phyloP scores from a whole-genome alignment of 2,329 filamentous ascomycete species.

The Hymenotorrendiella dingleyae region DNA sequence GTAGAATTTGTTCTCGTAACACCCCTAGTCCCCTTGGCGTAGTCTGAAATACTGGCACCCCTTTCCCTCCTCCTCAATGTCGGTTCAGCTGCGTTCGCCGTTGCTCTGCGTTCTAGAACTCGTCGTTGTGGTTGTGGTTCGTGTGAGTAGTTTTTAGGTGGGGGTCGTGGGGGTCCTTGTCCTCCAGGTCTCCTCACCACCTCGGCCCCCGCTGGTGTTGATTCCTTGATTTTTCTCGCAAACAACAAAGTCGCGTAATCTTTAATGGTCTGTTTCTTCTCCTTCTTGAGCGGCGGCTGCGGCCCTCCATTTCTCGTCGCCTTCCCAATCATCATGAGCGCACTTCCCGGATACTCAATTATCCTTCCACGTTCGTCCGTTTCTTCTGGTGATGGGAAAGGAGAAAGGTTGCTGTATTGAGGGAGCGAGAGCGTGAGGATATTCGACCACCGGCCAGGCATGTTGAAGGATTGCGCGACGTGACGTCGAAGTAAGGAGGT shows the following conservation, averaged over 20 bases:
- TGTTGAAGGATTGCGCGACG: too few relatives aligned
- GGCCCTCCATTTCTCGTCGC: not conserved
- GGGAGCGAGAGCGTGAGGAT: not conserved
- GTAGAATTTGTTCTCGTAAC: not conserved
- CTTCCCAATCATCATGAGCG: not conserved
- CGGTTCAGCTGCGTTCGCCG: not conserved
- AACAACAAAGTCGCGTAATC: not conserved
- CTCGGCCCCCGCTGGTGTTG: too few relatives aligned
- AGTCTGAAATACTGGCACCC: not conserved
- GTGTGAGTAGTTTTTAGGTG: not conserved
- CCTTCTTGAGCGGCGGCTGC: not conserved
- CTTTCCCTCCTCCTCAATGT: not conserved
- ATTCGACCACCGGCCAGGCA: constrained; percentile 1
- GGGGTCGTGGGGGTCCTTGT: not conserved
- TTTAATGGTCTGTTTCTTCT: too few relatives aligned
- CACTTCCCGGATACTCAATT: not conserved
- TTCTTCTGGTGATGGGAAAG: constrained; percentile 1
- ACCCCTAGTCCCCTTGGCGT: not conserved
- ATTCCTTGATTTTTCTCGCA: too few relatives aligned
- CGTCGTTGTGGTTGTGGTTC: not conserved
- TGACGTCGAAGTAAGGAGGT: too few relatives aligned
- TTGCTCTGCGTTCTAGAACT: not conserved
- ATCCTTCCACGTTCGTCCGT: not conserved
- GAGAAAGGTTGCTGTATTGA: not conserved
- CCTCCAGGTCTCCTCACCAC: too few relatives aligned